A percentile compares a stretch with the other conserved stretches of the same genome.
phyloP scores from a whole-genome alignment of 768 basidiomycete species.

The Roridomyces roridus region DNA sequence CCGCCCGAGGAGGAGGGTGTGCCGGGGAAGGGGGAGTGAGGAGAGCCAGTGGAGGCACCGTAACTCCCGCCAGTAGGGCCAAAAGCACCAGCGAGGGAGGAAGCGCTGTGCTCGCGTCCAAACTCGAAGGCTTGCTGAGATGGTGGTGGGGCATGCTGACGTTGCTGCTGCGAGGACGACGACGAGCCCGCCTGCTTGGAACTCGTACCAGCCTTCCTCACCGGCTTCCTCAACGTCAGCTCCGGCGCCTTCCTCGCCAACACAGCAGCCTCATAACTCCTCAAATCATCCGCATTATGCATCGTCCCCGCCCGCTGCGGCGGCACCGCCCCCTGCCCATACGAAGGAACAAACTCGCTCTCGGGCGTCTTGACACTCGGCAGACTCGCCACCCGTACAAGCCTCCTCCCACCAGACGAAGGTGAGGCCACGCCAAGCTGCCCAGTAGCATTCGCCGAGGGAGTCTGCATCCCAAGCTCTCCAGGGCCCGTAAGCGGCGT shows the following conservation, averaged over 20 bases:
- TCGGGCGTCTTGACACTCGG: conserved; percentile 74
- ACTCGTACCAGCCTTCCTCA: conserved; percentile 41
- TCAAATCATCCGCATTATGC: conserved; percentile 65
- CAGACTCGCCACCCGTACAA: conserved; percentile 68
- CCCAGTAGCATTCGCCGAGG: conserved; percentile 5
- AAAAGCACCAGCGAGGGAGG: too few species aligned
- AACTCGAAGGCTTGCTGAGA: background rate
- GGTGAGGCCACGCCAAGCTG: background rate
- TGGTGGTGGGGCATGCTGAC: background rate
- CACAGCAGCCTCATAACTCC: conserved; percentile 78
- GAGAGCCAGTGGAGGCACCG: conserved; percentile 29
- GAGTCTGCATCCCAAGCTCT: conserved; percentile 25
- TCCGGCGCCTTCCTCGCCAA: conserved; percentile 66
- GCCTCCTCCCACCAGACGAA: conserved; percentile 38
- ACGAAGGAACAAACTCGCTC: conserved; percentile 33
- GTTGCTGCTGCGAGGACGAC: background rate
- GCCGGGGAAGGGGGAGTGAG: conserved; percentile 24
- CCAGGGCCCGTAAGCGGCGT: conserved; percentile 60
- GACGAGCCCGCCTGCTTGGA: too few species aligned
- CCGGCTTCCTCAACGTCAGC: conserved; percentile 50
- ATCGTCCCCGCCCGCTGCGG: conserved; percentile 41
- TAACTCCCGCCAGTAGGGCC: too few species aligned
- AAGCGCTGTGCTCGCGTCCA: too few species aligned
- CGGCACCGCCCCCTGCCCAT: conserved; percentile 9
- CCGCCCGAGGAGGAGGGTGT: conserved; percentile 1